Evolutionary conservation across 345 rosid species (phyloP), one percentile per base, ranked within the genome.

Genomic region (Zanthoxylum bungeanum): DNA sequence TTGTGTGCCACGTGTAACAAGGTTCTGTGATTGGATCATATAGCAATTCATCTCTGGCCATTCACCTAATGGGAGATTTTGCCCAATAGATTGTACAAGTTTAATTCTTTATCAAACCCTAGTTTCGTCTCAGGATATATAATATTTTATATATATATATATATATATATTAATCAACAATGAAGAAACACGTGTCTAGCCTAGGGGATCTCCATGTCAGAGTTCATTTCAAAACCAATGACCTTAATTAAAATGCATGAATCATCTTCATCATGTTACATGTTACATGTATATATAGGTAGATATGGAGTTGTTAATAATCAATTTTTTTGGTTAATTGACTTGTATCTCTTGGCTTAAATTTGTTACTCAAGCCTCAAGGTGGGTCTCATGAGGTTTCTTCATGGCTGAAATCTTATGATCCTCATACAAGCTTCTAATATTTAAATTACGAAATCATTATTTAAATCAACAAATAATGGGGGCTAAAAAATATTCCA

Each of bases 321-420:
- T 75, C 81, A 82, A 76, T 50, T 4, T 71, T 74, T 19, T 75
- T 80, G 83, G 75, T 34, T 40, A 40, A 58, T 78, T 80, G 80
- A 78, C 80, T 84, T 78, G 52, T 71, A 36, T 83, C 76, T 73
- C 80, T 74, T 25, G 58, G 78, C 72, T 78, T 81, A 74, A 81
- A 83, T 87, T 66, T 60, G 14, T 51, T 27, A 73, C 64, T n/a
- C 33, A 37, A n/a, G n/a, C n/a, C n/a, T n/a, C n/a, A n/a, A n/a
- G n/a, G 84, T 76, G 82, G 82, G 77, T 73, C 77, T 60, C 64
- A 17, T 28, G 24, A 19, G 56, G 40, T 64, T 68, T 72, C 57
- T 60, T 53, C 50, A 28, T 40, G 39, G 60, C 30, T 53, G 53
- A 7, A 60, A 50, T 36, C 24, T 40, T 39, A 37, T 21, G 9